Evolutionary conservation across 768 basidiomycete genomes (phyloP).

Genomic region (Melanogaster broomeanus): DNA sequence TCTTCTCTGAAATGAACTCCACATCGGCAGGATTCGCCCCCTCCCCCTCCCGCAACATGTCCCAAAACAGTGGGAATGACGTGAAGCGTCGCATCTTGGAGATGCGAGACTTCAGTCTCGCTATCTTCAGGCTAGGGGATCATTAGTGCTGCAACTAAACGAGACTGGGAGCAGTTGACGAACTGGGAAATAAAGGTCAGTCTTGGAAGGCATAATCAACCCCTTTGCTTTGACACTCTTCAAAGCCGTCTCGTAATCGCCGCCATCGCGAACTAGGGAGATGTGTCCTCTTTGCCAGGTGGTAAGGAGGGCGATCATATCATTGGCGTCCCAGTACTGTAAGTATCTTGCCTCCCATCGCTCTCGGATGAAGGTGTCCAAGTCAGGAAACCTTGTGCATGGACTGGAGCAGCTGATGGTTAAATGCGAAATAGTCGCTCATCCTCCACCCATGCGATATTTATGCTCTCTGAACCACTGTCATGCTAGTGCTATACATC

Average conservation of each 20-base stretch:
- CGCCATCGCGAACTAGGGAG: slow-evolving; percentile 45
- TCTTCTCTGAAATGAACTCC: slow-evolving; percentile 41
- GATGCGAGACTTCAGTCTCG: slow-evolving; percentile 44
- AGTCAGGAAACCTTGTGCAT: slow-evolving; percentile 43
- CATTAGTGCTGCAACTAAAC: neutral
- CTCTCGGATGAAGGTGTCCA: slow-evolving; percentile 51
- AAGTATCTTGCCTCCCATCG: slow-evolving; percentile 51
- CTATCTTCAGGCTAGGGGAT: slow-evolving; percentile 53
- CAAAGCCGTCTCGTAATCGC: slow-evolving; percentile 44
- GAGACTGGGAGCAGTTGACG: neutral
- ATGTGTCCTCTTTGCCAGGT: slow-evolving; percentile 57
- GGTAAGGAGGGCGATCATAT: slow-evolving; percentile 48
- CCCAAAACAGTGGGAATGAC: slow-evolving; percentile 62
- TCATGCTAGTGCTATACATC: neutral
- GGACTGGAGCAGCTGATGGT: neutral
- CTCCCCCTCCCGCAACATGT: slow-evolving; percentile 56
- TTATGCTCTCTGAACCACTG: slow-evolving; percentile 58
- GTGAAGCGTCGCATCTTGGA: slow-evolving; percentile 46
- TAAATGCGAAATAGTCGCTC: slow-evolving; percentile 12
- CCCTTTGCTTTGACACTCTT: slow-evolving; percentile 50
- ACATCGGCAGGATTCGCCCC: slow-evolving; percentile 40
- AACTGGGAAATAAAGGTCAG: slow-evolving; percentile 62
- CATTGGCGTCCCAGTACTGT: slow-evolving; percentile 54
- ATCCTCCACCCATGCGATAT: slow-evolving; percentile 46
- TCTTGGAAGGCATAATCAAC: slow-evolving; percentile 60